Percentiles rank a stretch among this genome's conserved stretches.
These are phyloP conservation scores for Maudiozyma turicensis DNA, from an alignment of 805 yeast species.

Conservation along the genomic window DNA sequence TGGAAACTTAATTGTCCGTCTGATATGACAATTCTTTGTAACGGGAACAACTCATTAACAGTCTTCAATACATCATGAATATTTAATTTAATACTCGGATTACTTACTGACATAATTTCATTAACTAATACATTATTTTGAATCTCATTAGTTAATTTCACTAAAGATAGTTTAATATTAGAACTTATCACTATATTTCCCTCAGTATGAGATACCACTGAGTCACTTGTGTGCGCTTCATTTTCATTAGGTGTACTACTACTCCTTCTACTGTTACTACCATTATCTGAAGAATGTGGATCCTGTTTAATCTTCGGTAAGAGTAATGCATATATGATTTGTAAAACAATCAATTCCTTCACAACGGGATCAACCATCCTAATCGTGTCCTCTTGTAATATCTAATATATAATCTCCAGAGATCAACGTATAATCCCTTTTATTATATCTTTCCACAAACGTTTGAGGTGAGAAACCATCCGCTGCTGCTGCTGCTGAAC, in stretches of 20 bases:
- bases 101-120: slow-evolving; percentile 14
- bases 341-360: slow-evolving; percentile 25
- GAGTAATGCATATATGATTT: slow-evolving; percentile 21
- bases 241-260: not conserved
- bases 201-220: not conserved
- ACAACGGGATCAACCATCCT: slow-evolving; percentile 15
- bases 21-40: slow-evolving; percentile 21
- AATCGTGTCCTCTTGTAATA: not conserved
- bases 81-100: slow-evolving; percentile 15
- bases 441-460: not conserved
- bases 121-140: slow-evolving; percentile 24
- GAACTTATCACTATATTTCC: slow-evolving; percentile 6
- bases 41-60: slow-evolving; percentile 22
- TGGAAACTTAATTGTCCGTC: slow-evolving; percentile 29
- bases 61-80: slow-evolving; percentile 25
- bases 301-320: slow-evolving; percentile 7
- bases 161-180: slow-evolving; percentile 23
- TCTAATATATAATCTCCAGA: not conserved
- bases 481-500: not conserved
- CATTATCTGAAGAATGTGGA: not conserved
- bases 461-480: too few relatives aligned
- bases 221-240: not conserved
- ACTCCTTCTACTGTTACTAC: not conserved
- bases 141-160: slow-evolving; percentile 26
- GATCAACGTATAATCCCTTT: not conserved